Conservation (phyloP, 1,284 basidiomycete species). For the Abortiporus biennis region DNA sequence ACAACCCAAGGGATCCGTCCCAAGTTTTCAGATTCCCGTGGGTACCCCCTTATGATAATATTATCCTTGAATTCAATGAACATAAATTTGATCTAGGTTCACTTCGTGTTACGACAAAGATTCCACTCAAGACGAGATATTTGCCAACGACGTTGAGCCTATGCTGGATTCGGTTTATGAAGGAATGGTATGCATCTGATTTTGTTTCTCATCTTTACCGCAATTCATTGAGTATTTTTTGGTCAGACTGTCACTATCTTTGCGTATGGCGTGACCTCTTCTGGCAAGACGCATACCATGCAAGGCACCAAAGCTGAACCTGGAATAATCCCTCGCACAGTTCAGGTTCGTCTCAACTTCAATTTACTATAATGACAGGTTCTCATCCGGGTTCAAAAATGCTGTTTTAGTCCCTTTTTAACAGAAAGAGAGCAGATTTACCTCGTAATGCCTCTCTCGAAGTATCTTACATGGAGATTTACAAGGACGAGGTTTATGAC, state of each 20-base stretch:
- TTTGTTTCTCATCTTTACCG: not conserved
- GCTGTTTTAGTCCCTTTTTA: not conserved
- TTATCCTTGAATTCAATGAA: not conserved
- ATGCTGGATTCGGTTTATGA: conserved; percentile 63
- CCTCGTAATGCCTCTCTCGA: conserved; percentile 19
- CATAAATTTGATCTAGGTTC: conserved; percentile 36
- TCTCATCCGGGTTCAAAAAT: no score
- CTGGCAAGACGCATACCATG: conserved; percentile 84
- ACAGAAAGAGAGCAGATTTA: not conserved
- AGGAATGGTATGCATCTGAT: conserved; percentile 49
- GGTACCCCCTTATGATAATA: conserved; percentile 18
- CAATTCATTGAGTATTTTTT: conserved; percentile 1
- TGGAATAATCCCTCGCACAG: conserved; percentile 75
- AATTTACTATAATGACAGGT: no score
- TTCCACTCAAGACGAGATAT: conserved; percentile 67
- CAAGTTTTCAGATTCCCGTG: conserved; percentile 72
- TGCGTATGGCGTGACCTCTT: conserved; percentile 78
- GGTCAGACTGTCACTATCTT: conserved; percentile 74
- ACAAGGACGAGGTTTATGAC: conserved; percentile 83
- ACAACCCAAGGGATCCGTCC: conserved; percentile 56
- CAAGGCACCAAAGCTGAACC: conserved; percentile 64
- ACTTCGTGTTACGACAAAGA: conserved; percentile 63
- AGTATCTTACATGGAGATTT: conserved; percentile 81
- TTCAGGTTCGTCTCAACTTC: conserved; percentile 39
- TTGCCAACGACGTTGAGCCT: conserved; percentile 61